phyloP scores from a whole-genome alignment of 225 moss, liverwort and hornwort genomes.

The Straminergon stramineum region DNA sequence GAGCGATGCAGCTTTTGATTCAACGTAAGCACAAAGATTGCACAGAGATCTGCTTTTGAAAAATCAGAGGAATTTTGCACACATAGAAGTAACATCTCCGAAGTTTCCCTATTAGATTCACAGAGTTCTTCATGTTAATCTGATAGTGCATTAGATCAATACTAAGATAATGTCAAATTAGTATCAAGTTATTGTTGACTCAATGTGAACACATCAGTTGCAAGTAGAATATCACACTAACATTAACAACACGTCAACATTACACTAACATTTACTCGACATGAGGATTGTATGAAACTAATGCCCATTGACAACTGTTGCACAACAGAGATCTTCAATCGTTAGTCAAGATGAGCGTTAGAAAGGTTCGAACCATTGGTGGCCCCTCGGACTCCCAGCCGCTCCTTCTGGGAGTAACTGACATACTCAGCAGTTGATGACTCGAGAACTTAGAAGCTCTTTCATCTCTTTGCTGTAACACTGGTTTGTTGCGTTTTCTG shows the following conservation, averaged over 20 bases:
- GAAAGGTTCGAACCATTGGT: slow-evolving; percentile 6
- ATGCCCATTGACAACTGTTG: neutral
- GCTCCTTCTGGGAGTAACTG: slow-evolving; percentile 1
- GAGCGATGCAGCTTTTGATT: neutral
- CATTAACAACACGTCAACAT: neutral
- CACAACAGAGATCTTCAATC: neutral
- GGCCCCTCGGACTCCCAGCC: slow-evolving; percentile 13
- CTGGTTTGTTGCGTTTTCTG: slow-evolving; percentile 5
- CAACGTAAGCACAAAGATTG: neutral
- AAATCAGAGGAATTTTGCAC: neutral
- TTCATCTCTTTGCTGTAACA: neutral
- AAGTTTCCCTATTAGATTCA: neutral
- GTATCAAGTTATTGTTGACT: neutral
- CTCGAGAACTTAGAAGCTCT: slow-evolving; percentile 2
- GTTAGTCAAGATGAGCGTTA: neutral
- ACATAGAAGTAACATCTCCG: neutral
- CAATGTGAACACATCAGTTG: neutral
- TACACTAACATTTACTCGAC: neutral
- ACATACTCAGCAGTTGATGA: neutral
- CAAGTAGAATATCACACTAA: neutral
- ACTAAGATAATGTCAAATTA: neutral
- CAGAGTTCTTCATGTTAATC: neutral
- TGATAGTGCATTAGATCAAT: neutral
- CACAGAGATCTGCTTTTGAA: neutral
- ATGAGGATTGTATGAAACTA: neutral